phyloP scores from a whole-genome alignment of 73 alveolate species.

The Effrenium voratum region DNA sequence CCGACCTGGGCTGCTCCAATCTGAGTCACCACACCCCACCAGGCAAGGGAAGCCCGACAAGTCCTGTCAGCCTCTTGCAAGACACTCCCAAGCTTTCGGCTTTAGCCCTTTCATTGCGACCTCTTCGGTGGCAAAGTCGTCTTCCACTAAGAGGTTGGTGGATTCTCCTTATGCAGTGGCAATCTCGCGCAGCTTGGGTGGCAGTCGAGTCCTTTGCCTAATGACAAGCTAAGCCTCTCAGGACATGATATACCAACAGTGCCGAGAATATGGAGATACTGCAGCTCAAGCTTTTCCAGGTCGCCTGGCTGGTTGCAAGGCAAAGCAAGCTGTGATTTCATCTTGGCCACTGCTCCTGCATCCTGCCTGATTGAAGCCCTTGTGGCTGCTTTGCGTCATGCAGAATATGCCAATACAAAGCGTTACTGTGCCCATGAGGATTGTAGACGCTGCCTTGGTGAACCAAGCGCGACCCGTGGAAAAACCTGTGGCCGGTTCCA shows the following conservation, averaged over 20 bases:
- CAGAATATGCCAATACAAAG: constrained; percentile 41
- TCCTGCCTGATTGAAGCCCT: not conserved
- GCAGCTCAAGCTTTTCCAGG: constrained; percentile 29
- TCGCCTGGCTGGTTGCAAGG: not conserved
- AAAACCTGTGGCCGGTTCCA: not conserved
- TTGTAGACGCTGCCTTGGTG: constrained; percentile 38
- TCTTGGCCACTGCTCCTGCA: not conserved
- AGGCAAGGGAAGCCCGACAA: not conserved
- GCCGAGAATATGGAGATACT: constrained; percentile 34
- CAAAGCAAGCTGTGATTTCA: not conserved
- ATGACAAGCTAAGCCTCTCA: not conserved
- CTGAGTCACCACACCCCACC: not conserved
- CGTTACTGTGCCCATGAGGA: constrained; percentile 58
- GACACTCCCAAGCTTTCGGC: not conserved
- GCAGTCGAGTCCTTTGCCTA: not conserved
- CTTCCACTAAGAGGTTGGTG: constrained; percentile 50
- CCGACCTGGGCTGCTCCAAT: not conserved
- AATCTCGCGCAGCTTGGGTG: not conserved
- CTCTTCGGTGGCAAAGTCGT: constrained; percentile 45
- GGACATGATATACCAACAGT: constrained; percentile 7
- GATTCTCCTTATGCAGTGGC: constrained; percentile 14
- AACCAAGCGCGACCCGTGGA: not conserved
- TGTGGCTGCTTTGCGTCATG: not conserved
- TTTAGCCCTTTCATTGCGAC: constrained; percentile 48
- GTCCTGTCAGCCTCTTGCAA: not conserved